phyloP scores from a whole-genome alignment of 2,329 filamentous ascomycete species.

The Cryphonectria naterciae region DNA sequence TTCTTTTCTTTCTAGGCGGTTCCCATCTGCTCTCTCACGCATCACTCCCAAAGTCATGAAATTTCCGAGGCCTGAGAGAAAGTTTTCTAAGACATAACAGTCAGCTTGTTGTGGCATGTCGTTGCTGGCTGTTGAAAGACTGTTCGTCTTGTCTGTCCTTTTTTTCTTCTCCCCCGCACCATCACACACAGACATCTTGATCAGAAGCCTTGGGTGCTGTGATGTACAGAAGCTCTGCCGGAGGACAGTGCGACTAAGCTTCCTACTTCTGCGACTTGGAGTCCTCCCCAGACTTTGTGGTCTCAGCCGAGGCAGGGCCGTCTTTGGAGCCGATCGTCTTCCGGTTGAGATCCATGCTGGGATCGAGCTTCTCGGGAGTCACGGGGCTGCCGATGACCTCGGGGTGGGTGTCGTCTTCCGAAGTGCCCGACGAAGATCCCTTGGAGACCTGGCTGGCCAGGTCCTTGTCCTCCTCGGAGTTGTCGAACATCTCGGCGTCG shows the following conservation, averaged over 20 bases:
- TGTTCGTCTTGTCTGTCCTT: neutral
- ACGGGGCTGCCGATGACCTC: conserved; percentile 29
- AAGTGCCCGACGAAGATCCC: conserved; percentile 43
- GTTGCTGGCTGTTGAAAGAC: neutral
- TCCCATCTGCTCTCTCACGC: conserved; percentile 2
- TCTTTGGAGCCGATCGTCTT: conserved; percentile 17
- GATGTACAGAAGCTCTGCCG: neutral
- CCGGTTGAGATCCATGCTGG: conserved; percentile 23
- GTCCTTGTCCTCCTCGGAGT: conserved; percentile 82
- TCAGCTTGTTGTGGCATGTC: neutral
- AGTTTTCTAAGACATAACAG: neutral
- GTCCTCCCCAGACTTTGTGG: conserved; percentile 9
- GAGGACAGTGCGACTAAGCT: conserved; percentile 7
- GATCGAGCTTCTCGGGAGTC: conserved; percentile 30
- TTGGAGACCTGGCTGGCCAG: conserved; percentile 82
- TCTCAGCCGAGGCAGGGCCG: conserved; percentile 1
- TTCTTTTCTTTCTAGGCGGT: conserved; percentile 7
- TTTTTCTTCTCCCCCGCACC: neutral
- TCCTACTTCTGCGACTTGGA: conserved; percentile 26
- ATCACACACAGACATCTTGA: neutral
- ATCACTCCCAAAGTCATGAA: conserved; percentile 22
- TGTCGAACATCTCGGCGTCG: conserved; percentile 93
- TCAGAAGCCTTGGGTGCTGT: neutral
- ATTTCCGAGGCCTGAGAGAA: conserved; percentile 14
- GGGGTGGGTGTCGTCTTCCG: conserved; percentile 33